A percentile compares a stretch with the other conserved stretches of the same genome.
Conservation (phyloP, 129 eudicot species). For the Tagetes patula region DNA sequence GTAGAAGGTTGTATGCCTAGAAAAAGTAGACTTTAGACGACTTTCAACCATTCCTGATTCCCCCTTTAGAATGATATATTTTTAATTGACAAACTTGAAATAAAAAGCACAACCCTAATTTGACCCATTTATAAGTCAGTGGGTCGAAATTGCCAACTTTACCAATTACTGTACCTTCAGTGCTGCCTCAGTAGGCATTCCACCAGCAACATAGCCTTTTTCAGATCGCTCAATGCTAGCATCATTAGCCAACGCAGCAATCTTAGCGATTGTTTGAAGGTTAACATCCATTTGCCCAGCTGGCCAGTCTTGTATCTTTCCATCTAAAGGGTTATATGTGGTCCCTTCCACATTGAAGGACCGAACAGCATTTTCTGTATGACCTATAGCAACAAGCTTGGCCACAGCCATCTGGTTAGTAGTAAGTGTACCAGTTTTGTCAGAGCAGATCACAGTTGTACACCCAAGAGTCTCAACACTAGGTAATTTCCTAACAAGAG, state of each 20-base stretch:
- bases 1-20: background rate
- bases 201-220: conserved; percentile 61
- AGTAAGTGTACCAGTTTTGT: conserved; percentile 78
- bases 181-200: conserved; percentile 95
- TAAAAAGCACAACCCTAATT: background rate
- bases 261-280: conserved; percentile 70
- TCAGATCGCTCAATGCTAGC: conserved; percentile 69
- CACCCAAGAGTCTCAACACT: conserved; percentile 92
- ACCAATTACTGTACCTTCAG: conserved; percentile 46
- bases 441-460: conserved; percentile 86
- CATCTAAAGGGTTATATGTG: conserved; percentile 77
- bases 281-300: conserved; percentile 67
- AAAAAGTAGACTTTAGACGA: background rate
- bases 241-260: conserved; percentile 87
- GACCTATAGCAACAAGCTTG: conserved; percentile 76
- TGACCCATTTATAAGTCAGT: background rate
- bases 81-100: background rate
- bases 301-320: conserved; percentile 73
- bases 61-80: background rate
- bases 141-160: background rate
- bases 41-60: background rate
- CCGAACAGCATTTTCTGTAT: conserved; percentile 29
- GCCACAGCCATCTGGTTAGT: conserved; percentile 88
- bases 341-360: conserved; percentile 72
- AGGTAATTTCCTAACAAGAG: conserved; percentile 80